A percentile compares a stretch with the other conserved stretches of the same genome.
phyloP scores from a whole-genome alignment of 225 moss, liverwort and hornwort species.

The Ulota crispa region DNA sequence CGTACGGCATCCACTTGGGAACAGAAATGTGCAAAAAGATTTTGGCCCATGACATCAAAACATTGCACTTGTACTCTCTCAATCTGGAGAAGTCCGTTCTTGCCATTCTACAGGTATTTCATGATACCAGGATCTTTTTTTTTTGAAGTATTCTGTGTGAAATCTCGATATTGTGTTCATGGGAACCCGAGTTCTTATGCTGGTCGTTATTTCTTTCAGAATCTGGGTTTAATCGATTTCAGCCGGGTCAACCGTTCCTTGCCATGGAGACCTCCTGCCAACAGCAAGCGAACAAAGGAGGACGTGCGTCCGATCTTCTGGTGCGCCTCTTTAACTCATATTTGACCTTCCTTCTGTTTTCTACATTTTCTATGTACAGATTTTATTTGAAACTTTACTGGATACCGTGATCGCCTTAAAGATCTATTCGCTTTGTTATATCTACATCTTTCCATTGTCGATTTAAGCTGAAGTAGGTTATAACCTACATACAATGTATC shows the following conservation, averaged over 20 bases:
- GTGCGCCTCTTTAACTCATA: slow-evolving; percentile 27
- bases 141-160: neutral
- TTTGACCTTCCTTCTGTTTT: neutral
- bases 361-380: neutral
- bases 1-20: slow-evolving; percentile 85
- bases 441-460: neutral
- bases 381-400: neutral
- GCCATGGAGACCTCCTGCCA: slow-evolving; percentile 93
- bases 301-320: slow-evolving; percentile 97
- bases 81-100: slow-evolving; percentile 93
- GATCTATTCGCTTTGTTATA: neutral
- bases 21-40: slow-evolving; percentile 99
- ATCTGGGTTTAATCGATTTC: slow-evolving; percentile 81
- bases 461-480: neutral
- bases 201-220: slow-evolving; percentile 37
- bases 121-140: neutral
- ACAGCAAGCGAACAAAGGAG: slow-evolving; percentile 76
- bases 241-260: slow-evolving; percentile 67
- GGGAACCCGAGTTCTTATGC: neutral
- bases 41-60: slow-evolving; percentile 73
- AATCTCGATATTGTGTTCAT: neutral
- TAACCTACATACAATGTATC: no score
- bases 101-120: slow-evolving; percentile 81
- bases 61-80: slow-evolving; percentile 86
- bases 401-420: neutral